phyloP scores from a whole-genome alignment of 306 rosid species.

The Cucumis melo region DNA sequence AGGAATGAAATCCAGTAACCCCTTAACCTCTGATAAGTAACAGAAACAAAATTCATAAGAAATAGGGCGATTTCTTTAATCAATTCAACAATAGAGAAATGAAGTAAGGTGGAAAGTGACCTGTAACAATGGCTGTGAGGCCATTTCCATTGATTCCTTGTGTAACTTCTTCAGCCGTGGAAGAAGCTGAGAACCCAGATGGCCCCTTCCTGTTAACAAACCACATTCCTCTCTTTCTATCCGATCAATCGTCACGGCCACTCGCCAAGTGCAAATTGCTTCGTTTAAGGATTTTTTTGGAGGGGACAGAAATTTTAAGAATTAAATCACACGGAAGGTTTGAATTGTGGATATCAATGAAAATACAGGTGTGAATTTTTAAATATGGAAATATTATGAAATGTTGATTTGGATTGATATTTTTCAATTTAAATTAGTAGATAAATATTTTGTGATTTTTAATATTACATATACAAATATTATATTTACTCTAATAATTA shows the following conservation, averaged over 20 bases:
- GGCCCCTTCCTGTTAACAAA: slow-evolving; percentile 32
- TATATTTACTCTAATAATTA: no score
- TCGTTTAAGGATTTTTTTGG: neutral
- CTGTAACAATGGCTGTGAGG: slow-evolving; percentile 71
- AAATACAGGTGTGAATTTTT: no score
- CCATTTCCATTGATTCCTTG: slow-evolving; percentile 35
- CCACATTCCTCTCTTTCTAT: slow-evolving; percentile 31
- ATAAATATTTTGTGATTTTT: no score
- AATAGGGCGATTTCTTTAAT: neutral
- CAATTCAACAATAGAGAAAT: neutral
- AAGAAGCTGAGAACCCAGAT: slow-evolving; percentile 63
- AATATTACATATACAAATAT: no score
- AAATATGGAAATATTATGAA: no score
- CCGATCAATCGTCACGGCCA: no score
- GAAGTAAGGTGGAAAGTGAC: slow-evolving; percentile 7
- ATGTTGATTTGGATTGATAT: no score
- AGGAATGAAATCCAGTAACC: neutral
- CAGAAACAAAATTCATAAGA: neutral
- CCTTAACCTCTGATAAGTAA: neutral
- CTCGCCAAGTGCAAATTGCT: no score
- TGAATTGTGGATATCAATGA: no score
- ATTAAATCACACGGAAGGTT: no score
- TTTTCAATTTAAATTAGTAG: no score
- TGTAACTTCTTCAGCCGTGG: slow-evolving; percentile 67
- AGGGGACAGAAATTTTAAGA: no score